Base-by-base conservation (phyloP, 2,329 filamentous ascomycete species). In the Parascedosporium putredinis region DNA sequence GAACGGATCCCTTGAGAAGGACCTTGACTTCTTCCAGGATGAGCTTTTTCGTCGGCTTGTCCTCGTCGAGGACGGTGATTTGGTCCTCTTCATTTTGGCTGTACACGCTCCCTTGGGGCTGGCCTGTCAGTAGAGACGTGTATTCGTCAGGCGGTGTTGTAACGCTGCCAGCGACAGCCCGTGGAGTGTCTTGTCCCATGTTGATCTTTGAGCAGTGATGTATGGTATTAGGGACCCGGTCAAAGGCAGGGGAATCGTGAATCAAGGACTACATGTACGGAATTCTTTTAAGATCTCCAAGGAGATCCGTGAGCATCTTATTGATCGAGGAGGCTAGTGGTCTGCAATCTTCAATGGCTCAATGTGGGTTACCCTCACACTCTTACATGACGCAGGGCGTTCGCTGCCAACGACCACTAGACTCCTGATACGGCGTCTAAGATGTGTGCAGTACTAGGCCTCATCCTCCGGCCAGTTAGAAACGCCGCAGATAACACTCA, bases 1-100 rank as follows among this genome's bases (percentile, higher is more conserved):
- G 87, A 1, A 88, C 63, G 0, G 86, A 86, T 22, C 79, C 79
- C 57, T 78, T 82, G 33, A 86, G 65, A 2, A 93, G 68, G 5
- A 87, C 66, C 69, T 77, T 76, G 56, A 86, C 81, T 62, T 93
- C 86, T 22, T 47, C 45, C 14, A 20, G 14, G 18, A 47, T 6
- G 2, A 34, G 45, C 27, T 29, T 47, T 16, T 23, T 34, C 12
- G 25, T 14, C 16, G 16, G 14, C 8, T 22, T 7, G 20, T 8
- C 6, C n/a, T 47, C 45, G 18, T 47, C 45, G 1, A 12, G n/a
- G 8, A 18, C n/a, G 9, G 18, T 9, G 22, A 23, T 40, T 9
- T 40, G 5, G 16, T 6, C 36, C 7, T 40, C 22, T 3, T 40
- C 16, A 20, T 16, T 20, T 33, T 18, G 9, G 18, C 27, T 22